Evolutionary conservation across 352 stramenopile genomes (phyloP), one percentile per base, ranked within the genome.

Genomic region (Nothophytophthora sp.): DNA sequence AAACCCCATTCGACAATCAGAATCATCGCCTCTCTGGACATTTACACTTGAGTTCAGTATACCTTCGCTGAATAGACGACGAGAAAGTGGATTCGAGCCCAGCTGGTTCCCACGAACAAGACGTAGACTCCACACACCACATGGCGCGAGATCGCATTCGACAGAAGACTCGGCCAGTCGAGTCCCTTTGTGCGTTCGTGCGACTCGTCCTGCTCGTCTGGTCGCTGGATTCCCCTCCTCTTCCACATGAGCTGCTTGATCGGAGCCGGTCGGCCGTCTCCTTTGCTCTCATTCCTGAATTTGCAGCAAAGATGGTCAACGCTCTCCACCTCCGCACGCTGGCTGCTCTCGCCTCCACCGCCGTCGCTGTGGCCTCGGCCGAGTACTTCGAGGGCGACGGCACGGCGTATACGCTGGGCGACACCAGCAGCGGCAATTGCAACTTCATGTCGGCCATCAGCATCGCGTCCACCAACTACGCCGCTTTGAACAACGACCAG

Each of bases 401-500:
- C 27, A 76, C 66, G 48, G 60, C 63, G 10, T 77, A 73, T 54
- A 74, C 55, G 44, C 50, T 67, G 11, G 42, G 52, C 38, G 22
- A 48, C 19, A 50, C 54, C 15, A 66, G 51, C 35, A 34, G 23
- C n/a, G 67, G 68, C 47, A 78, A 78, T 32, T 78, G 68, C 47
- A 70, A 70, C 46, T 63, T 78, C 42, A 78, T 78, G 68, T 70
- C 60, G 30, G 77, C 67, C 42, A 64, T 73, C 6, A 39, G 38
- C 25, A 63, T 49, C 13, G 73, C 78, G 1, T 65, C 50, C 10
- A 77, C 53, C 49, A 88, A 84, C 50, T 86, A 90, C 48, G 75
- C 76, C 15, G 78, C 78, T 19, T 62, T 90, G 27, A 90, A 90
- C 57, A 65, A 67, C 43, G 40, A 61, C 1, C 75, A 86, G 55